phyloP scores from a whole-genome alignment of 116 monocot species.

The Phalaenopsis hybrid region DNA sequence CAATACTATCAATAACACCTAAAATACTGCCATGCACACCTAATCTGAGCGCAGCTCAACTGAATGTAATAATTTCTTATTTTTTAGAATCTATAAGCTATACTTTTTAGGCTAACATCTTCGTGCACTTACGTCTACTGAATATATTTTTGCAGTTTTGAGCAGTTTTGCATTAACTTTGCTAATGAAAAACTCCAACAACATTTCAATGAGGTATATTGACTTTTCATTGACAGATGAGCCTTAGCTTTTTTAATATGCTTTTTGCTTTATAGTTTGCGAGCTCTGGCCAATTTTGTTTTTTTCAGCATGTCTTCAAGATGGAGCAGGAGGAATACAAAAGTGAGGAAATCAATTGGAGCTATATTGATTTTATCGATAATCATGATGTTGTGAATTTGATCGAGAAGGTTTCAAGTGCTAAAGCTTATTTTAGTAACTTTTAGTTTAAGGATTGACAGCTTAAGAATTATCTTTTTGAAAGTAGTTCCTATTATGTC shows the following conservation, averaged over 20 bases:
- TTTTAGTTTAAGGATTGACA: not conserved
- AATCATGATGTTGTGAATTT: conserved; percentile 94
- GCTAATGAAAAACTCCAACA: conserved; percentile 98
- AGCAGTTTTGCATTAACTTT: conserved; percentile 98
- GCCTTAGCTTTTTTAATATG: not conserved
- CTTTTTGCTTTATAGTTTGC: not conserved
- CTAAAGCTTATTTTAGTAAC: not conserved
- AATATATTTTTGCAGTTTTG: conserved; percentile 49
- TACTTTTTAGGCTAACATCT: not conserved
- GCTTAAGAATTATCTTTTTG: not conserved
- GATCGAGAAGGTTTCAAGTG: conserved; percentile 74
- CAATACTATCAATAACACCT: too few species aligned
- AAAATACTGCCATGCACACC: too few species aligned
- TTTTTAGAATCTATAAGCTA: not conserved
- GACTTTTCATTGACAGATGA: not conserved
- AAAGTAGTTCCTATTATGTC: not conserved
- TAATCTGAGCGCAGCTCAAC: too few species aligned
- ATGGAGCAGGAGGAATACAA: conserved; percentile 97
- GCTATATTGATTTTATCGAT: conserved; percentile 94
- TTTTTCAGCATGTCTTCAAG: conserved; percentile 94
- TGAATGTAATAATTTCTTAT: not conserved
- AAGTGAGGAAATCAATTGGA: conserved; percentile 92
- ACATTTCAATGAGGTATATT: conserved; percentile 92
- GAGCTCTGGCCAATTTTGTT: conserved; percentile 3
- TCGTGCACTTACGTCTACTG: not conserved